Evolutionary conservation across 2,329 filamentous ascomycete genomes (phyloP), one percentile per base, ranked within the genome.

Genomic region (Cadophora luteo-olivacea): DNA sequence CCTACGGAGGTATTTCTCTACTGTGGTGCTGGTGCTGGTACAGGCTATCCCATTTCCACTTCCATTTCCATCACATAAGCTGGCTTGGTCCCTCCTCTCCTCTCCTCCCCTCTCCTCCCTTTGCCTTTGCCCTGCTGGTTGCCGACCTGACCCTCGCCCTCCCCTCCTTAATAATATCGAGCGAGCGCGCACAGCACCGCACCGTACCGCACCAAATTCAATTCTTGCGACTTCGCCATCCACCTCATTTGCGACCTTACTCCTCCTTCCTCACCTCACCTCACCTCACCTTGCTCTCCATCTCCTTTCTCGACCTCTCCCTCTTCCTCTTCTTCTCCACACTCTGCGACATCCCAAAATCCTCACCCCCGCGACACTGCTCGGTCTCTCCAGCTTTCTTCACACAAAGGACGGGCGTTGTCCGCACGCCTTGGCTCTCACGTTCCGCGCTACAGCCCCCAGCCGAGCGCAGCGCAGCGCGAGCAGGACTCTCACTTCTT

Each of bases 381-480:
- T 49, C 25, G 24, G 51, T 55, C 25, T 22, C 29, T 36, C n/a
- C 58, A 48, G 24, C 36, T 33, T 49, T 41, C 16, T 32, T 48
- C 48, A 54, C 61, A 54, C 33, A 64, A 16, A 64, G 48, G 25
- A 52, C 61, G 22, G 48, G 33, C 32, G 48, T 25, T 49, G 60
- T 62, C 41, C 29, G 60, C 60, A 60, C 55, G 22, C 36, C 36
- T 60, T 41, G 36, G 36, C 36, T 61, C 58, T 61, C n/a, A 24
- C 48, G 8, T 54, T 52, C 61, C 29, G 61, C 61, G 32, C 61
- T 64, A 49, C 41, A 29, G 5, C 29, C 29, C 29, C 19, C 48
- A n/a, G n/a, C 61, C 61, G 48, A 52, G 48, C 61, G 33, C 38
- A 65, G 60, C 22, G 58, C 60, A 62, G 60, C 4, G n/a, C 45